Evolutionary conservation across 164 flowering plant genomes (phyloP), one percentile per base, ranked within the genome.

Genomic region (Sextonia rubra): DNA sequence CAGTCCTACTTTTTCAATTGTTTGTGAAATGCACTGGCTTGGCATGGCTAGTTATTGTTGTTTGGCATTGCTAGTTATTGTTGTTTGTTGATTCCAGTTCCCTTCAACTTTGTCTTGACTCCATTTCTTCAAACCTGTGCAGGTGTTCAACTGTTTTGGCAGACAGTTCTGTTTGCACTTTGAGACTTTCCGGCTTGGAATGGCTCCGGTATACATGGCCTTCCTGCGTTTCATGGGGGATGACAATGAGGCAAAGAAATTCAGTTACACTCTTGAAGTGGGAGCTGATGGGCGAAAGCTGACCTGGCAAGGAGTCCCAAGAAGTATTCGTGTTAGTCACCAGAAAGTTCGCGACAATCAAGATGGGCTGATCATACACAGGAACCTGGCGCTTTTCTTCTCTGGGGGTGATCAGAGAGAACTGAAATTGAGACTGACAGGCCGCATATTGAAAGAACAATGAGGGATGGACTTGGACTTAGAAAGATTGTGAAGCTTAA

Each of bases 161-260:
- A 73, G 79, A 66, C 83, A 82, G 61, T 86, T 86, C 79, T 86
- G 89, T 72, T 73, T 84, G 73, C 89, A 86, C 77, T 86, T 86
- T 68, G 87, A 86, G 76, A 86, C 89, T 11, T 86, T 84, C 72
- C 82, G 76, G 47, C 73, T 84, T 11, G 89, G 89, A 32, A 81
- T 64, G 72, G 74, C 85, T 17, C 89, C 89, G 7, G 84, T 82
- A 1, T 84, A 84, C 79, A 86, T 84, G 81, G 85, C 87, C 23
- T 86, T 86, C 68, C 66, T 84, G 5, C 78, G 86, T 18, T 86
- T 86, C 74, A 82, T 86, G 87, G 89, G 89, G 2, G 87, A 82
- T 14, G 87, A 84, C 3, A 70, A 70, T 29, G 87, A 86, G 63
- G 85, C 86, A 17, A 77, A 78, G 69, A 84, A 81, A 64, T 86